Evolutionary conservation across 495 filamentous ascomycete species (phyloP), one percentile per base, ranked within the genome.

Genomic region (Haplographium delicatum): DNA sequence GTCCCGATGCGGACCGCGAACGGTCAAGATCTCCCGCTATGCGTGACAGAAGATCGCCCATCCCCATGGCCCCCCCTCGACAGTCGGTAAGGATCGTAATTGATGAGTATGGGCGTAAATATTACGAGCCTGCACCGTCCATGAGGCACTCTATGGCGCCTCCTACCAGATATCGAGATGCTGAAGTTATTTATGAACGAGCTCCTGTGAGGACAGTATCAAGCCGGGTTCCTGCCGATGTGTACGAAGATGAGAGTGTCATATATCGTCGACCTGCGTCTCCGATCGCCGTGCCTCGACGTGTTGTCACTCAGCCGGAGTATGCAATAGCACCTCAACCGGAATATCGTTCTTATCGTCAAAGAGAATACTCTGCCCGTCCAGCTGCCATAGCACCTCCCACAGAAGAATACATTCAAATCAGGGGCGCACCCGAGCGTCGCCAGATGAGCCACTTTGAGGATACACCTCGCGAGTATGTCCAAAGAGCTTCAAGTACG

Each of bases 61-160:
- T 72, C 8, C 71, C 82, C 52, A 75, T 82, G 61, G 74, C 77
- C 25, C 79, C 84, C 23, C 72, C 77, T 22, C 73, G 73, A 20
- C 74, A 78, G n/a, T 54, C 68, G 27, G 19, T 56, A 7, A 77
- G 85, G 41, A 79, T 88, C 49, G 66, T 88, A 37, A 67, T 89
- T 39, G 85, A 89, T 62, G 76, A 83, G 46, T 80, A 77, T 65
- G 86, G 86, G 19, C 81, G 81, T 49, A 74, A 86, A 58, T 91
- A 83, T 57, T 67, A 84, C 40, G 84, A 74, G 26, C 65, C 81
- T 5, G 63, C 60, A 16, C 51, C 68, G 9, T 57, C 68, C 13
- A 48, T 71, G 25, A 63, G 73, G 26, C 67, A 73, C 23, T 75
- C 73, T 4, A 57, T 72, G 0, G 68, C 67, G 13, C 66, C 73